Evolutionary conservation across 352 stramenopile genomes (phyloP).

Genomic region (Phytophthora agathidicida): DNA sequence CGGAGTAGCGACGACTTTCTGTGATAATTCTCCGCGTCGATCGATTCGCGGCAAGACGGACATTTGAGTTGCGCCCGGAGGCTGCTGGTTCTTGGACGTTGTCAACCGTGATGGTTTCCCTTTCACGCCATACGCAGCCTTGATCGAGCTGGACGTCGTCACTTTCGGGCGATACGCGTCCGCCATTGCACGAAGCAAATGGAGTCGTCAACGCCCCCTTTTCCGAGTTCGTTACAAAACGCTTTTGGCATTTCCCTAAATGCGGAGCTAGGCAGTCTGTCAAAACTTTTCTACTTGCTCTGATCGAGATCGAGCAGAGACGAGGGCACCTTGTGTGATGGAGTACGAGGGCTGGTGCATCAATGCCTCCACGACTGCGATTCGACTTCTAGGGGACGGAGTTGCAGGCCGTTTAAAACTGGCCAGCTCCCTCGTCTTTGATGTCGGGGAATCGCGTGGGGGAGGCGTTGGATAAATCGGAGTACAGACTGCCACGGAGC

Average conservation of each 20-base stretch:
- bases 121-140: conserved; percentile 26
- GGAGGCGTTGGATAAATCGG: conserved; percentile 4
- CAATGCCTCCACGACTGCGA: conserved; percentile 32
- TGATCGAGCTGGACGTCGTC: conserved; percentile 22
- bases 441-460: background rate
- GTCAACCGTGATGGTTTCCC: conserved; percentile 15
- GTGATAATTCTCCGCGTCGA: conserved; percentile 10
- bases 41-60: conserved; percentile 51
- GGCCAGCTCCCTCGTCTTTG: background rate
- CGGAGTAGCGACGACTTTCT: conserved; percentile 3
- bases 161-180: conserved; percentile 33
- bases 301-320: conserved; percentile 9
- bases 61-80: conserved; percentile 1
- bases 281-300: conserved; percentile 11
- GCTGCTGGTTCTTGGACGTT: conserved; percentile 34
- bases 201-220: no score
- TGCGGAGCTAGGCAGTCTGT: background rate
- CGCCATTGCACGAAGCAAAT: conserved; percentile 23
- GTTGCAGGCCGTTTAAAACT: conserved; percentile 9
- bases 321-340: conserved; percentile 17
- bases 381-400: conserved; percentile 26
- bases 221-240: conserved; percentile 26
- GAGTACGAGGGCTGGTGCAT: conserved; percentile 38
- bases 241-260: no score
- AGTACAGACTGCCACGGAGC: background rate